Evolutionary conservation across 2,329 filamentous ascomycete genomes (phyloP), one percentile per base, ranked within the genome.

Genomic region (Fusarium sacchari): DNA sequence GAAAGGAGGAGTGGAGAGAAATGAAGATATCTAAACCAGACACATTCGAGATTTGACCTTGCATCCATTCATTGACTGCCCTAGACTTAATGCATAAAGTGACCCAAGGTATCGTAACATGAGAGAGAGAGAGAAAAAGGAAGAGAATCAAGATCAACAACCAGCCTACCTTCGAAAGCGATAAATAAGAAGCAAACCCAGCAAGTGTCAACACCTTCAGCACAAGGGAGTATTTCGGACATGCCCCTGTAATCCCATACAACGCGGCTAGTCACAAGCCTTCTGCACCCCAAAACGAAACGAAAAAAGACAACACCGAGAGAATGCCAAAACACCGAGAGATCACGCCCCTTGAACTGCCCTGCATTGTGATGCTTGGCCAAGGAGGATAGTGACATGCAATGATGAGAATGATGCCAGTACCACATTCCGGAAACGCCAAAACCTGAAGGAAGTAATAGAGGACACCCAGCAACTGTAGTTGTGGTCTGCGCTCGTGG

Each of bases 191-290:
- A 50, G 40, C 28, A 62, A 68, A 30, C 39, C 56, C 49, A 53
- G 24, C 14, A 40, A 70, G 36, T 37, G 71, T 58, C 57, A 63
- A 30, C 55, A 62, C 47, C 71, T 44, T 66, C 49, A 70, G 62
- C 70, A 67, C 65, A 71, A 65, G 59, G 36, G 47, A 58, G 56
- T 66, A 36, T 36, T 52, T 36, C 67, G 44, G 67, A 73, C 67
- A 78, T 75, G 68, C 74, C 72, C 71, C 68, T 69, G 66, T 72
- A 59, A 67, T 24, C 66, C 67, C 76, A 68, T 77, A 78, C 73
- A 64, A 77, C 74, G 64, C 65, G 71, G 50, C 62, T 37, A 50
- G 64, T 49, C 67, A 73, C 75, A 72, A 64, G 67, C 70, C 74
- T 60, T 58, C 67, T 66, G 66, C 66, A 60, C 67, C 67, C 53